These are phyloP conservation scores for Sordaria brevicollis DNA, from an alignment of 495 filamentous ascomycete genomes.

Conservation along the genomic window DNA sequence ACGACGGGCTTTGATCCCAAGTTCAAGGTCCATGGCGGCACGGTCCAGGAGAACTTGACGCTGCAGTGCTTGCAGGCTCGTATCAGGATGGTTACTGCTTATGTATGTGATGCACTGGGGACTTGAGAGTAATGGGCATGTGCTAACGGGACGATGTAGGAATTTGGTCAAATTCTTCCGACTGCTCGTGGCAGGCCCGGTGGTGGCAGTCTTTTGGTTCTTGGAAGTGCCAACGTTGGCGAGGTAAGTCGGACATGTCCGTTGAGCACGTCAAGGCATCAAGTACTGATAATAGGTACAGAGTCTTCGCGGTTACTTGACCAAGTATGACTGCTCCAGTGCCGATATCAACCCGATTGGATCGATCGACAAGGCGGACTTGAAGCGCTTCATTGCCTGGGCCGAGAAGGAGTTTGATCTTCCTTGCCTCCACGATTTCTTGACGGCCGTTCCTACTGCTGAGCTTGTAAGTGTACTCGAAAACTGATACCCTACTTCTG, in stretches of 20 bases:
- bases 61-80: slow-evolving; percentile 80
- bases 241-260: slow-evolving; percentile 6
- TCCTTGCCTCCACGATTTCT: slow-evolving; percentile 67
- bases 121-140: not conserved
- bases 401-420: slow-evolving; percentile 50
- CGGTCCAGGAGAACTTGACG: slow-evolving; percentile 36
- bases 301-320: slow-evolving; percentile 50
- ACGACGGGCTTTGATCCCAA: slow-evolving; percentile 32
- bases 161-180: slow-evolving; percentile 24
- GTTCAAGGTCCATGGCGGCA: slow-evolving; percentile 44
- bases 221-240: slow-evolving; percentile 41
- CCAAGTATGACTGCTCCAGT: slow-evolving; percentile 19
- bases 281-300: not conserved
- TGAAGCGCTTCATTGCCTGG: slow-evolving; percentile 70
- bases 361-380: slow-evolving; percentile 58
- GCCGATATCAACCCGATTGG: slow-evolving; percentile 62
- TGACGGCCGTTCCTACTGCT: slow-evolving; percentile 67
- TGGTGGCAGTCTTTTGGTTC: slow-evolving; percentile 28
- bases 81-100: slow-evolving; percentile 70
- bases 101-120: slow-evolving; percentile 33
- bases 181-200: slow-evolving; percentile 42
- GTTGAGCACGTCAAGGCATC: slow-evolving; percentile 22
- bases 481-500: not conserved
- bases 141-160: not conserved
- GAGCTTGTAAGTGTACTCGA: slow-evolving; percentile 39